These are phyloP conservation scores for Puccinia horiana DNA, from an alignment of 1,284 basidiomycete species.

Conservation along the genomic window DNA sequence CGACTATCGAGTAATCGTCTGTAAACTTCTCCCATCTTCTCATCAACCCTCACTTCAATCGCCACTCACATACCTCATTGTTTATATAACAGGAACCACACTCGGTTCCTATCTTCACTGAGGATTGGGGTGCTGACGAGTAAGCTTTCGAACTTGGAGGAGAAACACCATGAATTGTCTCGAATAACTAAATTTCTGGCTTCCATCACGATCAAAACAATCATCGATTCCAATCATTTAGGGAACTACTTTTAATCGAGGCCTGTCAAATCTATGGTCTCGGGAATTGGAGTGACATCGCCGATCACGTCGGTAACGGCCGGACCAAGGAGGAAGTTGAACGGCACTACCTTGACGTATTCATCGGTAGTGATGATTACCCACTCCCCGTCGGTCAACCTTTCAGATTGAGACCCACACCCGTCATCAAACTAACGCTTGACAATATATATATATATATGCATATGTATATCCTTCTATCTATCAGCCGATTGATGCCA, in stretches of 20 bases:
- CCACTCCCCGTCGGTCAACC: conserved; percentile 68
- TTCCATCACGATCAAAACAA: background rate
- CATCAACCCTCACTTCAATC: conserved; percentile 36
- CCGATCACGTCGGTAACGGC: conserved; percentile 85
- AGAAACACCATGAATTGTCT: background rate
- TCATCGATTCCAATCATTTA: conserved; percentile 56
- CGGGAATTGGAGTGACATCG: conserved; percentile 96
- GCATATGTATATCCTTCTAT: no score
- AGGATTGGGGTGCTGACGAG: conserved; percentile 98
- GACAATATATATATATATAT: background rate
- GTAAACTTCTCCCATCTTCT: conserved; percentile 53
- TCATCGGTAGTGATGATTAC: conserved; percentile 75
- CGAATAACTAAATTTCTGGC: background rate
- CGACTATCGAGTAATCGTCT: conserved; percentile 86
- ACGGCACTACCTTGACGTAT: conserved; percentile 80
- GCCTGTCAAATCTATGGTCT: conserved; percentile 85
- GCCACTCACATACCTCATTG: background rate
- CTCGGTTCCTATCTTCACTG: conserved; percentile 89
- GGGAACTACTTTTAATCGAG: conserved; percentile 86
- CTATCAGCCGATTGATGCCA: conserved; percentile 67
- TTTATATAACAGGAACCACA: conserved; percentile 73
- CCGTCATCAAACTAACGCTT: background rate
- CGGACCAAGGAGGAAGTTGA: conserved; percentile 92
- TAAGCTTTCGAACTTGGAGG: conserved; percentile 60
- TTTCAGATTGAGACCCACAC: background rate